Conservation (phyloP, 1,284 basidiomycete species). For the Malassezia arunalokei region DNA sequence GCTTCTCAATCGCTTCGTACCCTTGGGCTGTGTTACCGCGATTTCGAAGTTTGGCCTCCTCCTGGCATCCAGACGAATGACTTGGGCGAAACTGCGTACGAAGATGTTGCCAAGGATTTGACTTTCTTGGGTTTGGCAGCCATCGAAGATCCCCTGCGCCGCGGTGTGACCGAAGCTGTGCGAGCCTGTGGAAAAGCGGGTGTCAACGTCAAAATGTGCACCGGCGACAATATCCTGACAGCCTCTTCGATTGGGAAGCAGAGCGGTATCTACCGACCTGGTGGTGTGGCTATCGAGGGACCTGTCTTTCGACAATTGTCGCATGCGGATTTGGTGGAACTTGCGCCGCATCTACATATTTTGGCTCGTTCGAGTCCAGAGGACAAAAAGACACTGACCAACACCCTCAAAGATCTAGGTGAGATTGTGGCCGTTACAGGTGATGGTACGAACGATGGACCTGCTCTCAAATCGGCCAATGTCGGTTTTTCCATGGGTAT, state of each 20-base stretch:
- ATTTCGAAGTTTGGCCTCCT: slow-evolving; percentile 77
- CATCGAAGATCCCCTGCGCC: slow-evolving; percentile 88
- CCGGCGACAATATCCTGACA: slow-evolving; percentile 81
- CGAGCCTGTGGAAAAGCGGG: slow-evolving; percentile 73
- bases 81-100: slow-evolving; percentile 57
- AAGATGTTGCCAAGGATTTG: slow-evolving; percentile 60
- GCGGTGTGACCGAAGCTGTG: slow-evolving; percentile 78
- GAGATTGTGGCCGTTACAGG: slow-evolving; percentile 95
- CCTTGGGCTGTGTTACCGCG: slow-evolving; percentile 81
- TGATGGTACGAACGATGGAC: slow-evolving; percentile 95
- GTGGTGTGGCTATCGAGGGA: slow-evolving; percentile 93
- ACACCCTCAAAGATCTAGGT: slow-evolving; percentile 71
- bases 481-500: slow-evolving; percentile 67
- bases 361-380: slow-evolving; percentile 89
- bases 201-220: slow-evolving; percentile 97
- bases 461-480: slow-evolving; percentile 69
- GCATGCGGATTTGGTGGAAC: slow-evolving; percentile 49
- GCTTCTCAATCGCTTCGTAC: slow-evolving; percentile 88
- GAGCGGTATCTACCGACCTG: slow-evolving; percentile 82
- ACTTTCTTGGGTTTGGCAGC: slow-evolving; percentile 78
- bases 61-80: slow-evolving; percentile 48
- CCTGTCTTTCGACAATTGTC: slow-evolving; percentile 56
- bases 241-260: slow-evolving; percentile 85
- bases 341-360: slow-evolving; percentile 54
- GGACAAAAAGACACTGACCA: slow-evolving; percentile 87